Percentiles rank a stretch among this genome's conserved stretches.
phyloP scores from a whole-genome alignment of 495 filamentous ascomycete species.

The Penicillium chermesinum region DNA sequence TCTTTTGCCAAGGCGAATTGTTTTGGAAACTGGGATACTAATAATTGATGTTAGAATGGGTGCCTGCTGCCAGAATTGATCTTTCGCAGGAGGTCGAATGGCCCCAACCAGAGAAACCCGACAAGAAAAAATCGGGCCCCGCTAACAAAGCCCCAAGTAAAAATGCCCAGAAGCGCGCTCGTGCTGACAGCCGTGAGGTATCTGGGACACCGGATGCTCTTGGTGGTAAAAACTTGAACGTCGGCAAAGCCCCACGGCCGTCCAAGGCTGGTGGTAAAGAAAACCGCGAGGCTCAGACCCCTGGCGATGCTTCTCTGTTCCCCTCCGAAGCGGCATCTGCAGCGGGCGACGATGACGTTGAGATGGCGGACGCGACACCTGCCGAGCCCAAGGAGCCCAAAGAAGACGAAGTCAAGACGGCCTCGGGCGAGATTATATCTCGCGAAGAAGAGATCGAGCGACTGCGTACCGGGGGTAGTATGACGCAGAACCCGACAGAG shows the following conservation, averaged over 20 bases:
- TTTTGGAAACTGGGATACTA: conserved; percentile 7
- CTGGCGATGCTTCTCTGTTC: conserved; percentile 31
- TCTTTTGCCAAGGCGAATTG: not conserved
- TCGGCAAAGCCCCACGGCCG: conserved; percentile 44
- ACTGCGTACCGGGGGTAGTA: conserved; percentile 85
- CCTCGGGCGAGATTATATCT: conserved; percentile 52
- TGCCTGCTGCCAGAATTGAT: conserved; percentile 73
- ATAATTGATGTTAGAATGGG: conserved; percentile 66
- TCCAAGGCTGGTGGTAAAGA: conserved; percentile 61
- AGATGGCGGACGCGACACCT: conserved; percentile 53
- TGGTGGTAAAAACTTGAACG: conserved; percentile 45
- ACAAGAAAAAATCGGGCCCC: conserved; percentile 57
- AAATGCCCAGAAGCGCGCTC: conserved; percentile 47
- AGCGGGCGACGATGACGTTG: conserved; percentile 51
- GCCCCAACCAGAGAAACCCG: conserved; percentile 65
- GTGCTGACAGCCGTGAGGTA: conserved; percentile 50
- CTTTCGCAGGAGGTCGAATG: conserved; percentile 73
- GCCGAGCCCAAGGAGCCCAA: conserved; percentile 22
- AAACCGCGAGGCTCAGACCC: conserved; percentile 43
- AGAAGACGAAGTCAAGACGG: conserved; percentile 32
- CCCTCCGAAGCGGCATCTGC: conserved; percentile 49
- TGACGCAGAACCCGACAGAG: conserved; percentile 98
- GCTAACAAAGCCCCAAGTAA: conserved; percentile 46
- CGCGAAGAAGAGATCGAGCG: conserved; percentile 95
- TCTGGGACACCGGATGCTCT: conserved; percentile 54